phyloP scores from a whole-genome alignment of 345 rosid species.

The Gossypium bickii region DNA sequence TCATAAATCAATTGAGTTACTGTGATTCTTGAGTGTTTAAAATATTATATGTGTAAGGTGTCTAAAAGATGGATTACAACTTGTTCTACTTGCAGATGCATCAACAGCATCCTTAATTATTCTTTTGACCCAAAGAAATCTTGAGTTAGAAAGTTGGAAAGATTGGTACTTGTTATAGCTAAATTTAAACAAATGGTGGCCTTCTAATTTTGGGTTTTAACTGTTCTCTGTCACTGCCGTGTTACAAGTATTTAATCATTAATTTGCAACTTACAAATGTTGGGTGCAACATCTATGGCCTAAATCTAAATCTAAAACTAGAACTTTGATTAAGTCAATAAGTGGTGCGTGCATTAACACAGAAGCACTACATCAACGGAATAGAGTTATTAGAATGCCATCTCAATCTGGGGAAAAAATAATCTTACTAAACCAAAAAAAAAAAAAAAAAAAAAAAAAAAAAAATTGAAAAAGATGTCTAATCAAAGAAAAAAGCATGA shows the following conservation, averaged over 20 bases:
- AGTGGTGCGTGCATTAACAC: neutral
- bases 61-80: too few species aligned
- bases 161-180: neutral
- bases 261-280: neutral
- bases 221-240: too few species aligned
- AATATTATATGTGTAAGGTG: too few species aligned
- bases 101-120: conserved; percentile 3
- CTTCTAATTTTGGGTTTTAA: conserved; percentile 1
- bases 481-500: neutral
- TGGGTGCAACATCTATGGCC: conserved; percentile 1
- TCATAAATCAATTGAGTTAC: too few species aligned
- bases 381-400: too few species aligned
- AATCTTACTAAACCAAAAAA: too few species aligned
- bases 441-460: neutral
- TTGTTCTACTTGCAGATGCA: too few species aligned
- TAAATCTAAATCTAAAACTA: conserved; percentile 6
- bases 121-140: neutral
- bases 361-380: too few species aligned
- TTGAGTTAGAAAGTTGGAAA: neutral
- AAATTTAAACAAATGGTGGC: neutral
- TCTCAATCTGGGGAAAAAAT: too few species aligned
- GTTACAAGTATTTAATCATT: too few species aligned
- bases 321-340: neutral
- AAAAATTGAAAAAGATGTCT: neutral
- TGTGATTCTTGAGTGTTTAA: too few species aligned